Conservation (phyloP, 495 filamentous ascomycete species). For the Terfezia boudieri region DNA sequence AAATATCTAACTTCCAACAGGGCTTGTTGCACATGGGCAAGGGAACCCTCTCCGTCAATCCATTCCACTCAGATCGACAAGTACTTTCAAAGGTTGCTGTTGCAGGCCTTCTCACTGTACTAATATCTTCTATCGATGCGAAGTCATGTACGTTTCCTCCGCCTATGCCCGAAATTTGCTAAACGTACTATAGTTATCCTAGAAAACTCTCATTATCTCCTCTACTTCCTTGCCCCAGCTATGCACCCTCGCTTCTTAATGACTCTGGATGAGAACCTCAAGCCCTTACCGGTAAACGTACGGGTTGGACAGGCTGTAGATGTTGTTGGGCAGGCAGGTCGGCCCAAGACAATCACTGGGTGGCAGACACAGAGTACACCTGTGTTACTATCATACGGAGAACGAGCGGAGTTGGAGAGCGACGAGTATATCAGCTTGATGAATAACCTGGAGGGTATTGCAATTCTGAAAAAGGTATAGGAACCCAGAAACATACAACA, state of each 20-base stretch:
- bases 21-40: slow-evolving; percentile 98
- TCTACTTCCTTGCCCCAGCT: slow-evolving; percentile 93
- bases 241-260: slow-evolving; percentile 94
- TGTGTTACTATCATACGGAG: slow-evolving; percentile 75
- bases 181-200: slow-evolving; percentile 36
- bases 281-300: slow-evolving; percentile 87
- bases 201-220: slow-evolving; percentile 69
- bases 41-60: slow-evolving; percentile 81
- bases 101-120: slow-evolving; percentile 70
- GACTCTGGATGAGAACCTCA: slow-evolving; percentile 80
- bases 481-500: too few relatives aligned
- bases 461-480: slow-evolving; percentile 84
- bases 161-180: neutral
- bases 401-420: slow-evolving; percentile 90
- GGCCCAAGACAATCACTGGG: slow-evolving; percentile 96
- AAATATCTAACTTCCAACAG: neutral
- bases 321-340: slow-evolving; percentile 87
- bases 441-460: slow-evolving; percentile 78
- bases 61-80: slow-evolving; percentile 95
- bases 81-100: slow-evolving; percentile 80
- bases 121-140: slow-evolving; percentile 80
- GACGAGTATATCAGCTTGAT: slow-evolving; percentile 87
- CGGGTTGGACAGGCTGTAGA: slow-evolving; percentile 95
- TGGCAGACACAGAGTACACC: slow-evolving; percentile 99
- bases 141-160: slow-evolving; percentile 37